A percentile compares a stretch with the other conserved stretches of the same genome.
Evolutionary conservation across 2,329 filamentous ascomycete genomes (phyloP).

Genomic region (Colletotrichum lentis): DNA sequence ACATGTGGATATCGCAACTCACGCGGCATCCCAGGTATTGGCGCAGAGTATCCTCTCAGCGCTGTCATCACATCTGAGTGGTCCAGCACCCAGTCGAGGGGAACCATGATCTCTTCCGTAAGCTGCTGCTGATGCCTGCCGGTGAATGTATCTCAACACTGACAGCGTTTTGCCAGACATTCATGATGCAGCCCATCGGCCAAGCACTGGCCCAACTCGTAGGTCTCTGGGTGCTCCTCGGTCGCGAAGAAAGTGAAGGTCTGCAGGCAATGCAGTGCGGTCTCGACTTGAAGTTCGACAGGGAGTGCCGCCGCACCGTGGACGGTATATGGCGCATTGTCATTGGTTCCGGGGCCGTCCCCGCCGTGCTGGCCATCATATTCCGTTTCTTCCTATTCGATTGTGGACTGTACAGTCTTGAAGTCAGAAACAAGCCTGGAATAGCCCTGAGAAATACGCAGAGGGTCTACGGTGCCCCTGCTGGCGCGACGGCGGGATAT

Average conservation of each 20-base stretch:
- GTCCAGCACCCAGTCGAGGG: conserved; percentile 68
- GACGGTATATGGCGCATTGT: conserved; percentile 74
- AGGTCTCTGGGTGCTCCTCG: conserved; percentile 61
- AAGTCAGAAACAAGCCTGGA: conserved; percentile 69
- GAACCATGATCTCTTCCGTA: conserved; percentile 72
- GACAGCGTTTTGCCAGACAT: conserved; percentile 44
- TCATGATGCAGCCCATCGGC: conserved; percentile 74
- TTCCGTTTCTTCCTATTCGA: conserved; percentile 74
- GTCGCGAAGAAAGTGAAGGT: conserved; percentile 53
- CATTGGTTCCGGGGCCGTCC: conserved; percentile 70
- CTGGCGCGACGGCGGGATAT: conserved; percentile 40
- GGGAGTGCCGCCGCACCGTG: conserved; percentile 56
- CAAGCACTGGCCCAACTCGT: conserved; percentile 72
- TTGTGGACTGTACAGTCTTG: conserved; percentile 70
- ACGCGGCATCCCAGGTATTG: conserved; percentile 47
- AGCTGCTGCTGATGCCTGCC: neutral
- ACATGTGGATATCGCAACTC: neutral
- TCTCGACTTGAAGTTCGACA: conserved; percentile 54
- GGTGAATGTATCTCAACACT: neutral
- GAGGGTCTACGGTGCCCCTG: conserved; percentile 60
- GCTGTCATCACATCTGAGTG: conserved; percentile 75
- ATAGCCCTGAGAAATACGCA: conserved; percentile 68
- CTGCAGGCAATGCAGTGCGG: conserved; percentile 58
- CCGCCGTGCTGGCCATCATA: conserved; percentile 69
- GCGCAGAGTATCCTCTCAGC: conserved; percentile 73